Base-by-base conservation (phyloP, 345 rosid genomes). In the Firmiana major region DNA sequence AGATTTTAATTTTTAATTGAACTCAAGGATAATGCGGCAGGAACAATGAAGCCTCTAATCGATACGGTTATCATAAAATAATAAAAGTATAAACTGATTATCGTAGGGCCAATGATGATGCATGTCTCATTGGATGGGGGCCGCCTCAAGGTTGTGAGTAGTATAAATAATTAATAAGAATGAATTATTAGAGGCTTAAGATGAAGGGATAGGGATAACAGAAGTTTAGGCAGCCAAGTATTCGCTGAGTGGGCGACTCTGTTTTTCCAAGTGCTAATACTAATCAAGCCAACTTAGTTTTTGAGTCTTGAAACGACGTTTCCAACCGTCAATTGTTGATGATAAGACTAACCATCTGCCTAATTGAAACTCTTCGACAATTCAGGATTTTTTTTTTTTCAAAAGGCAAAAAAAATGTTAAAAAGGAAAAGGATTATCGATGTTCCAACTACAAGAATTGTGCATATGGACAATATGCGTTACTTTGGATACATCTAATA, bases 341-440 rank as follows among this genome's bases (percentile, higher is more conserved):
- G 55, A 46, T 55, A 13, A 13, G 72, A 67, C 72, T 67, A 66
- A 43, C 53, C 71, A 67, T 67, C 54, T 43, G 54, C 54, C 34
- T 21, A 22, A 67, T 45, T 36, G 15, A 15, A 22, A 67, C 54
- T 19, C 6, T 7, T 43, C 34, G 16, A 46, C 73, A 9, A n/a
- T n/a, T n/a, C n/a, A n/a, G n/a, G n/a, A n/a, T n/a, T n/a, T n/a
- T n/a, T n/a, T n/a, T n/a, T n/a, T n/a, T n/a, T n/a, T n/a, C 3
- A 11, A 21, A 21, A 3, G 4, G 40, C 40, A 9, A 21, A 17
- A 19, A 54, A 42, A 5, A n/a, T 12, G 11, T 43, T 4, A 6
- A 43, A 21, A 5, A 12, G 71, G 34, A 22, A 12, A 24, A 11
- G 19, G 57, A 67, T 67, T 21, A 12, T 67, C 1, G n/a, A 22